Conservation (phyloP, 1,284 basidiomycete genomes). For the Sutorius eximius region DNA sequence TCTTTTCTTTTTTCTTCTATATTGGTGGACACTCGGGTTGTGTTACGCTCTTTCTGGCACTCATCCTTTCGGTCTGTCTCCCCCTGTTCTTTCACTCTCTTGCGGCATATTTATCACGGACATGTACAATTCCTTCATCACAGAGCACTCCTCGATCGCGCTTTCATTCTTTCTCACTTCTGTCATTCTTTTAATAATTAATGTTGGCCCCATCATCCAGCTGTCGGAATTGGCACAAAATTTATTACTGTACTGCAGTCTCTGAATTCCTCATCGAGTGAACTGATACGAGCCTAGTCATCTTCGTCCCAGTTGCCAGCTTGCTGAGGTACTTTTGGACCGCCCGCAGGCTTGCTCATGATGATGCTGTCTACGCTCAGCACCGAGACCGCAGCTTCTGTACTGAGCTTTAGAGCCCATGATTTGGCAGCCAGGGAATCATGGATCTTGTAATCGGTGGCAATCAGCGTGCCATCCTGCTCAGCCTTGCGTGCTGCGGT, state of each 20-base stretch:
- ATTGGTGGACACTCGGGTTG: constrained; percentile 24
- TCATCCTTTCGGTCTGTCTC: background rate
- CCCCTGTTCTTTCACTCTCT: background rate
- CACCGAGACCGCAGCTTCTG: constrained; percentile 92
- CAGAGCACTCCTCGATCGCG: constrained; percentile 8
- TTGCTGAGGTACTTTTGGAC: constrained; percentile 82
- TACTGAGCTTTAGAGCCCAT: constrained; percentile 88
- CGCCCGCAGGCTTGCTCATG: constrained; percentile 92
- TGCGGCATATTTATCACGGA: constrained; percentile 35
- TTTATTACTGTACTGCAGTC: constrained; percentile 33
- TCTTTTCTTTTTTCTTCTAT: constrained; percentile 2
- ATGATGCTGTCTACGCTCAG: constrained; percentile 98
- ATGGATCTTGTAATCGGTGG: constrained; percentile 66
- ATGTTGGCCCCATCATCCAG: constrained; percentile 16
- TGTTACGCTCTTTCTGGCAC: constrained; percentile 18
- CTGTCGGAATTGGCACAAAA: constrained; percentile 26
- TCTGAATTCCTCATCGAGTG: constrained; percentile 10
- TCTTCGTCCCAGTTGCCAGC: constrained; percentile 80
- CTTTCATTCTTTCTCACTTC: background rate
- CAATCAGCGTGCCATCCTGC: constrained; percentile 69
- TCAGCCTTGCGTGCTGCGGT: constrained; percentile 53
- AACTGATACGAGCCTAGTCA: constrained; percentile 42
- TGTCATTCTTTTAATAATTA: background rate
- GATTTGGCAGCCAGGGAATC: constrained; percentile 87
- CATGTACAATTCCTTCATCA: constrained; percentile 23